Evolutionary conservation across 2,329 filamentous ascomycete species (phyloP).

Genomic region (Aspergillus pseudonomiae): DNA sequence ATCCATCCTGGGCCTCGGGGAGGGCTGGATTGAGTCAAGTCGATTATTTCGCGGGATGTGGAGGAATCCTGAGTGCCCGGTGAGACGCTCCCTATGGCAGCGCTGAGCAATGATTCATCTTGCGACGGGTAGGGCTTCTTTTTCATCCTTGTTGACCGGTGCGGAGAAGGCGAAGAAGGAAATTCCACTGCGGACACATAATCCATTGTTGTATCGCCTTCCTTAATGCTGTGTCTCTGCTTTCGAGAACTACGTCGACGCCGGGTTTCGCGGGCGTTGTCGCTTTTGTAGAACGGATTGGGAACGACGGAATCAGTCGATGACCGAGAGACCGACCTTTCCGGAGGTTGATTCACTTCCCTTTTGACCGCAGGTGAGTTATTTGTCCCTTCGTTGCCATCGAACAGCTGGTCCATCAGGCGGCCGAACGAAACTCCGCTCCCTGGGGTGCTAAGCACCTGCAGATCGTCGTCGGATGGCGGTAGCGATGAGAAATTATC

Average conservation of each 20-base stretch:
- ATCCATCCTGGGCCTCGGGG: slow-evolving; percentile 34
- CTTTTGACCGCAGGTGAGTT: background rate
- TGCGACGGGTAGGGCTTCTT: slow-evolving; percentile 5
- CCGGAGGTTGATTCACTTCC: background rate
- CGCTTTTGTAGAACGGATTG: slow-evolving; percentile 38
- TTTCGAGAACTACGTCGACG: slow-evolving; percentile 9
- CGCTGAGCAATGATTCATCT: slow-evolving; percentile 16
- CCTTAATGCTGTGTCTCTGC: slow-evolving; percentile 2
- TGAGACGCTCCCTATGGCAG: slow-evolving; percentile 14
- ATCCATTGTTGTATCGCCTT: slow-evolving; percentile 11
- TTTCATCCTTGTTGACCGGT: background rate
- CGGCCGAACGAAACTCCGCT: slow-evolving; percentile 13
- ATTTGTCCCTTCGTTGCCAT: background rate
- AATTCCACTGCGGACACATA: slow-evolving; percentile 8
- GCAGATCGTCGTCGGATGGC: slow-evolving; percentile 14
- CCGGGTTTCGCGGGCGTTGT: slow-evolving; percentile 24
- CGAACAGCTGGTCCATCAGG: slow-evolving; percentile 14
- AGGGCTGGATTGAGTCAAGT: slow-evolving; percentile 44
- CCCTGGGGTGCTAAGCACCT: slow-evolving; percentile 19
- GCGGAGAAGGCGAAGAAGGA: slow-evolving; percentile 15
- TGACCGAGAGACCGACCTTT: slow-evolving; percentile 4
- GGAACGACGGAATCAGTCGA: slow-evolving; percentile 24
- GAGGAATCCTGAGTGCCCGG: slow-evolving; percentile 9
- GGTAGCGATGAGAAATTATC: background rate
- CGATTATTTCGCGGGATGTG: slow-evolving; percentile 30